Base-by-base conservation (phyloP, 2,329 filamentous ascomycete genomes). In the Trichoderma cornu-damae region DNA sequence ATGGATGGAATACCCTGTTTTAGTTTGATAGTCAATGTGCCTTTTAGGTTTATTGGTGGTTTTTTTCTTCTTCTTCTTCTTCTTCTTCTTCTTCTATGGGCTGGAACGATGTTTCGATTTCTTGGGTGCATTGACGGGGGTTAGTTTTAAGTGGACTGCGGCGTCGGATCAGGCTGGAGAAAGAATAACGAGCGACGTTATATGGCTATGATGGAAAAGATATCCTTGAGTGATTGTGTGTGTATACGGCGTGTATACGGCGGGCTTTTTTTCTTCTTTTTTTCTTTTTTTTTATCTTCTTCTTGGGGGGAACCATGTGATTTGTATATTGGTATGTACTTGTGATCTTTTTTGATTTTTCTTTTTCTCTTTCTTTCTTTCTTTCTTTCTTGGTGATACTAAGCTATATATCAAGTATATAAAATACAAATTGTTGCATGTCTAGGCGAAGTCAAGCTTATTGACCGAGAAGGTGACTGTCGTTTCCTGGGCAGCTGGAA, bases 141-240 rank as follows among this genome's bases (percentile, higher is more conserved):
- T n/a, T 37, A 16, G 52, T 51, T n/a, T 26, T 37, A 37, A 22
- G 46, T 32, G 47, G 47, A 37, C 16, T 44, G 24, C 28, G 47
- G 54, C 47, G 54, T 49, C 44, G 37, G 54, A 34, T 43, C 14
- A 16, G 54, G 46, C 16, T 57, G 37, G 35, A n/a, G n/a, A 30
- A 43, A 46, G 28, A 28, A 40, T 50, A 20, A 57, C 34, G 54
- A 51, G 46, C 38, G 38, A 43, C 46, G 37, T 50, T 57, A 44
- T 57, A 44, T 50, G 54, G 54, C 44, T 49, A 57, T 50, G 54
- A 51, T 22, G 47, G 35, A 57, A 44, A 49, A 57, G 44, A 50
- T 57, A 57, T 50, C 52, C 52, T 18, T 38, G 42, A n/a, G n/a
- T 47, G 42, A 20, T 55, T 46, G n/a, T 55, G n/a, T n/a, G n/a